Percentiles rank a stretch among this genome's conserved stretches.
Evolutionary conservation across 208 protist genomes (phyloP).

Genomic region (Wallacemonas sp.): DNA sequence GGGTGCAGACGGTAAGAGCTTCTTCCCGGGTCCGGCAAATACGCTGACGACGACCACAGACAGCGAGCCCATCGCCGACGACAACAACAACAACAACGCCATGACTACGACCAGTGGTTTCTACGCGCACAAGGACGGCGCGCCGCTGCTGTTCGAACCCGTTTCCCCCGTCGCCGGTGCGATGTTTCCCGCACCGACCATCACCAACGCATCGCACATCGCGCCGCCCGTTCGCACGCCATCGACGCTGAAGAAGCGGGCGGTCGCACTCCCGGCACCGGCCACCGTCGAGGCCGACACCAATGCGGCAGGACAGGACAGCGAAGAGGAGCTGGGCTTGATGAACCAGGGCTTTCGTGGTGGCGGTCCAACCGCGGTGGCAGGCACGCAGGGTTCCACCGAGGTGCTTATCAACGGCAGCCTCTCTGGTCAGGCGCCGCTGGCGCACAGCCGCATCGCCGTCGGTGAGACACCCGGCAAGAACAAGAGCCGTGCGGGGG

Average conservation of each 20-base stretch:
- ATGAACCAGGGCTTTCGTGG: neutral
- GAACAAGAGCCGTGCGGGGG: too few species aligned
- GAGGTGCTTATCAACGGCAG: neutral
- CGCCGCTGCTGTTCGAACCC: slow-evolving; percentile 5
- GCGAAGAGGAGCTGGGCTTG: neutral
- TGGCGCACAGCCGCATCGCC: neutral
- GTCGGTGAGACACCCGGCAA: neutral
- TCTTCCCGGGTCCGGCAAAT: neutral
- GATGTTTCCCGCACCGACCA: slow-evolving; percentile 7
- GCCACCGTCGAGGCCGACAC: neutral
- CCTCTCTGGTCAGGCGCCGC: too few species aligned
- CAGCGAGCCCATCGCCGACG: neutral
- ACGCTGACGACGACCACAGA: neutral
- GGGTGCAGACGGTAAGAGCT: slow-evolving; percentile 1
- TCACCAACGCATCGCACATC: slow-evolving; percentile 9
- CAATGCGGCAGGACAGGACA: too few species aligned
- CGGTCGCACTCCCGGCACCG: neutral
- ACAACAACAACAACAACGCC: slow-evolving; percentile 20
- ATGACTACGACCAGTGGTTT: too few species aligned
- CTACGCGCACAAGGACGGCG: too few species aligned
- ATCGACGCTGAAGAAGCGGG: neutral
- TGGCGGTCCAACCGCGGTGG: neutral
- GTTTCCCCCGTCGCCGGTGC: neutral
- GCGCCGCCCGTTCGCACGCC: too few species aligned
- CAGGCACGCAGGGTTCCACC: neutral